Evolutionary conservation across 306 rosid genomes (phyloP), one percentile per base, ranked within the genome.

Genomic region (Lathyrus sativus): DNA sequence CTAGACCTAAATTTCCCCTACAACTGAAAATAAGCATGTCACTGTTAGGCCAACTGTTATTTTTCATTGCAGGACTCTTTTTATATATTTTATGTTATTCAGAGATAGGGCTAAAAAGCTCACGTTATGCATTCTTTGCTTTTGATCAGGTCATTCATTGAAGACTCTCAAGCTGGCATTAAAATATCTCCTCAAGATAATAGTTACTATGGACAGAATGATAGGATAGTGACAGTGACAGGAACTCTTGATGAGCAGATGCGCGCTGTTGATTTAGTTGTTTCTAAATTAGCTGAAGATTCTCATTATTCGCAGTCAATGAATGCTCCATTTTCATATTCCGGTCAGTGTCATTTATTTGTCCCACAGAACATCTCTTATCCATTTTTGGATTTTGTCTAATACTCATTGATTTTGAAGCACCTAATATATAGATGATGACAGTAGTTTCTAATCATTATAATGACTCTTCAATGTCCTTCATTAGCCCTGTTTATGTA

Each of bases 141-240:
- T 42, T 76, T 78, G 76, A 49, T 51, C 85, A 95, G 99, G 88
- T 85, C 99, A 56, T 95, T 95, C 76, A 95, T 95, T 75, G 99
- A 95, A 80, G 99, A 91, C 2, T 91, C 99, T 33, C 96, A 84
- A 68, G 99, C 99, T 76, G 88, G 96, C 82, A 95, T 95, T 74
- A 95, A 95, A 82, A 95, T 95, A 85, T 95, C 99, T 39, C 99
- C 99, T 62, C 99, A 95, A 78, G 99, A 95, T 82, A 87, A 88
- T 82, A 91, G 85, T 81, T 95, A 87, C 76, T 87, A 76, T 76
- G 99, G 96, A 49, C 81, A 86, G 73, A 95, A 84, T 76, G 99
- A 95, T 80, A 86, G 99, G 88, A 89, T 95, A 56, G 99, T 95
- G 67, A 91, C 97, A 12, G 49, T 95, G 74, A 79, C 89, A 70